Conservation (phyloP, 192 early-diverging fungal species). For the Chytriomyces sp. region DNA sequence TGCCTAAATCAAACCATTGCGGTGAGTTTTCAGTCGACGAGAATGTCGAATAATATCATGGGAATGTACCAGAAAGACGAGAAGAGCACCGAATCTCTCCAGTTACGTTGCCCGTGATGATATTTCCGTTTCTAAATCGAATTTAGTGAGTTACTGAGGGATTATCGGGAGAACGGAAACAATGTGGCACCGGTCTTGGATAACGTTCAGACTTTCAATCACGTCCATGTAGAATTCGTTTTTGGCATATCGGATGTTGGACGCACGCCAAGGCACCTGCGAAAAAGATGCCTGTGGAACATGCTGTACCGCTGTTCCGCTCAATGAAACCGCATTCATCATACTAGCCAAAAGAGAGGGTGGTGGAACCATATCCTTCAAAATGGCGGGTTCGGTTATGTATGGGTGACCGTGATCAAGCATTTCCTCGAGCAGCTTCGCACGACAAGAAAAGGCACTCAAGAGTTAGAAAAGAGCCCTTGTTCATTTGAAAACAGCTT, state of each 20-base stretch:
- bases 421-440: constrained; percentile 88
- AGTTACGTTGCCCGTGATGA: constrained; percentile 77
- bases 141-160: neutral
- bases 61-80: constrained; percentile 68
- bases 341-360: constrained; percentile 86
- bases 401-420: constrained; percentile 89
- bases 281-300: constrained; percentile 66
- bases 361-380: constrained; percentile 85
- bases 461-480: neutral
- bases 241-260: constrained; percentile 82
- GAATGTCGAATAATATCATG: neutral
- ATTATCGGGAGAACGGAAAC: neutral
- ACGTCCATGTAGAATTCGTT: constrained; percentile 98
- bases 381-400: constrained; percentile 84
- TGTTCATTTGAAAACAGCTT: neutral
- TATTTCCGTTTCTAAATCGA: constrained; percentile 59
- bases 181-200: constrained; percentile 69
- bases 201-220: constrained; percentile 85
- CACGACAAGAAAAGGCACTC: neutral
- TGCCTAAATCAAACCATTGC: constrained; percentile 51
- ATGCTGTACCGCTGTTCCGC: constrained; percentile 64
- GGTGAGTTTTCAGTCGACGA: neutral
- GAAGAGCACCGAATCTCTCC: constrained; percentile 81
- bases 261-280: constrained; percentile 84
- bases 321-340: constrained; percentile 84